phyloP scores from a whole-genome alignment of 108 stramenopile genomes.

The Schizochytrium sp. region DNA sequence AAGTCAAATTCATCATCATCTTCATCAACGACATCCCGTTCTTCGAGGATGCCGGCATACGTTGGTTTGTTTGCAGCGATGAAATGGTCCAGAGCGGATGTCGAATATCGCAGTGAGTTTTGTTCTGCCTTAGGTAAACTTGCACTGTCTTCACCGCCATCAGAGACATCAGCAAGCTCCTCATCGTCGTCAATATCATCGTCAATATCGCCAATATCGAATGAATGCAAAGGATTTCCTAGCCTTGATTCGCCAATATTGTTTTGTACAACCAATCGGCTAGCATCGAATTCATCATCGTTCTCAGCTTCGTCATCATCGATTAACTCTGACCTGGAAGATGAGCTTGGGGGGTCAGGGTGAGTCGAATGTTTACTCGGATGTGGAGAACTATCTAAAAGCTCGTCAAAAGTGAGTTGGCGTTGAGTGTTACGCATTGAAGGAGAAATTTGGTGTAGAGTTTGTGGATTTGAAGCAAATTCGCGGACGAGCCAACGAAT shows the following conservation, averaged over 20 bases:
- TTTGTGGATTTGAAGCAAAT: not conserved
- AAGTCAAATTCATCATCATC: slow-evolving; percentile 52
- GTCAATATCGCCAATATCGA: too few species aligned
- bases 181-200: too few species aligned
- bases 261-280: too few species aligned
- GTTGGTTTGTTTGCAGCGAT: not conserved
- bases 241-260: too few species aligned
- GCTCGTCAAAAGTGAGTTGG: not conserved
- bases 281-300: too few species aligned
- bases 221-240: too few species aligned
- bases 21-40: not conserved
- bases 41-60: not conserved
- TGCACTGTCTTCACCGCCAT: too few species aligned
- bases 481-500: slow-evolving; percentile 42
- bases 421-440: not conserved
- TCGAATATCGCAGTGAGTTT: too few species aligned
- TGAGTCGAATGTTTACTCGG: not conserved
- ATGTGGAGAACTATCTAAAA: not conserved
- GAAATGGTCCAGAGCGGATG: not conserved
- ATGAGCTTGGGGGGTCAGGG: not conserved
- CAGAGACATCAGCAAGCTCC: too few species aligned
- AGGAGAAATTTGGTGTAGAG: not conserved
- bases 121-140: too few species aligned
- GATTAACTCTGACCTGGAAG: too few species aligned
- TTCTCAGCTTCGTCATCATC: too few species aligned